Percentiles rank a stretch among this genome's conserved stretches.
Conservation (phyloP, 2,329 filamentous ascomycete species). For the Teratosphaeria epicoccoides region DNA sequence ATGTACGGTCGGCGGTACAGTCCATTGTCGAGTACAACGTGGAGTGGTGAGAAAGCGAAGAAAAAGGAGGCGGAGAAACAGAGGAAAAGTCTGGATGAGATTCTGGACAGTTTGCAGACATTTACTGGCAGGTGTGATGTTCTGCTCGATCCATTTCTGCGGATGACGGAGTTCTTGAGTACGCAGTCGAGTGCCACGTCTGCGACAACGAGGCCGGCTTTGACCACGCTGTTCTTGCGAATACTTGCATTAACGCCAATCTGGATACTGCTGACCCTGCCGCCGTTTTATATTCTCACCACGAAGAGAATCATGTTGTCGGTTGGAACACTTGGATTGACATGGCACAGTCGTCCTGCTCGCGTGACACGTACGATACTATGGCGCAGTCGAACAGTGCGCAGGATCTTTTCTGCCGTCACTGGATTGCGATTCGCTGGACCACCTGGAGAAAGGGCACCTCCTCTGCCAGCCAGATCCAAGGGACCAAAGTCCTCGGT, state of each 20-base stretch:
- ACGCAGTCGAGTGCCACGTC: conserved; percentile 79
- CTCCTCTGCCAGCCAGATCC: conserved; percentile 9
- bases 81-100: conserved; percentile 93
- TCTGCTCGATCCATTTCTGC: conserved; percentile 75
- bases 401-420: conserved; percentile 57
- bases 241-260: conserved; percentile 79
- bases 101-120: conserved; percentile 82
- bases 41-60: conserved; percentile 52
- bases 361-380: conserved; percentile 76
- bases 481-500: conserved; percentile 31
- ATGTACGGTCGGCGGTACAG: conserved; percentile 91
- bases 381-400: conserved; percentile 73
- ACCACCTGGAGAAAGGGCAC: conserved; percentile 22
- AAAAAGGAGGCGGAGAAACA: conserved; percentile 52
- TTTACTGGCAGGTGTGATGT: conserved; percentile 90
- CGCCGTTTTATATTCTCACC: conserved; percentile 75
- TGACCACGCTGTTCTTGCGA: conserved; percentile 81
- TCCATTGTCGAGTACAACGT: conserved; percentile 75
- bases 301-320: conserved; percentile 74
- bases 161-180: conserved; percentile 80
- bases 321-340: conserved; percentile 74
- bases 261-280: conserved; percentile 74
- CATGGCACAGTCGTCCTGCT: conserved; percentile 84
- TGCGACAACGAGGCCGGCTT: conserved; percentile 77
- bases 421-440: conserved; percentile 69